Evolutionary conservation across 495 filamentous ascomycete species (phyloP), one percentile per base, ranked within the genome.

Genomic region (Cercophora samala): DNA sequence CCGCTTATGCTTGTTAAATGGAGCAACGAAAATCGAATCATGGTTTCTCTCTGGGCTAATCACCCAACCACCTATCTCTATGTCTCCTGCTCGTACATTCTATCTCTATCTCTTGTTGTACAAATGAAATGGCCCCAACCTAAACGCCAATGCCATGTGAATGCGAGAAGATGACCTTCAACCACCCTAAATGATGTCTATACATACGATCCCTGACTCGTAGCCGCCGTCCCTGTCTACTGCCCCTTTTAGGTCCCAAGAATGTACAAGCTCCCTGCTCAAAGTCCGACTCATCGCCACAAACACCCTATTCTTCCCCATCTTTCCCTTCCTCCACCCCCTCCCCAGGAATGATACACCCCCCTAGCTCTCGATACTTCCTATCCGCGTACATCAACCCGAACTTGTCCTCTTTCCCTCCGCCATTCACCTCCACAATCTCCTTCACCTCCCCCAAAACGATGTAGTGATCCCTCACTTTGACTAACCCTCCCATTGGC

Each of bases 401-500:
- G 67, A 79, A 76, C 51, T 67, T 54, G 53, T 72, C 67, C 29
- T 63, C 54, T 52, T 3, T 32, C 26, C 46, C 63, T 4, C 64
- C 66, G 53, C 64, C 65, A 4, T 64, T 37, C 17, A 73, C 77
- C 25, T 78, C 74, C 11, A 80, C 42, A 52, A 83, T 77, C 52
- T 80, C 77, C 46, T 72, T 3, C 24, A 87, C 84, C 66, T 83
- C 79, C n/a, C 84, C 86, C 32, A 87, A 69, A 29, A 85, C 80
- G 63, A 89, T 80, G 23, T 82, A 78, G 73, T 88, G 85, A 66
- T 88, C 84, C 5, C 77, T 73, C 6, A 87, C 82, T 26, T 56
- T 63, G 9, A 87, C 66, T 46, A 82, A 55, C 51, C 75, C 83
- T 68, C 56, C 69, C 23, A 19, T 25, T 5, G 72, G 70, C 70